Conservation (phyloP, 1,139 yeast species). For the Lodderomyces oxycetoniae region DNA sequence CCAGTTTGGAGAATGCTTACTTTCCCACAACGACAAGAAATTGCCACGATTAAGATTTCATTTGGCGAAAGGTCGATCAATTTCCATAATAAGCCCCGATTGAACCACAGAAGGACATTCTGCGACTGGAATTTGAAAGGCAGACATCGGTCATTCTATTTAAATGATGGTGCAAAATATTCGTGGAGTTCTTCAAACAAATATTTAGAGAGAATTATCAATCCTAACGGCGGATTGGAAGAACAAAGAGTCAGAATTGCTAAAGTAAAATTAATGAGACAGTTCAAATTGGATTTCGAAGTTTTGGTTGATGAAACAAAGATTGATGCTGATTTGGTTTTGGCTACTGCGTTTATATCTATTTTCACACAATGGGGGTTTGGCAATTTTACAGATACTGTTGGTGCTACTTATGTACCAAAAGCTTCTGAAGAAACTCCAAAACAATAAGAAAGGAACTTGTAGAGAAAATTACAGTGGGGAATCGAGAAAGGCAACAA, state of each 20-base stretch:
- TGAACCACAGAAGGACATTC: constrained; percentile 37
- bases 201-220: constrained; percentile 46
- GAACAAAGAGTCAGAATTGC: constrained; percentile 52
- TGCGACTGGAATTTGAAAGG: constrained; percentile 35
- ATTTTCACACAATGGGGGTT: constrained; percentile 64
- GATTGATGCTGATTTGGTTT: constrained; percentile 46
- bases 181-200: constrained; percentile 52
- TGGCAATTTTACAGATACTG: constrained; percentile 49
- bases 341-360: constrained; percentile 55
- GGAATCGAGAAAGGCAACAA: too few relatives aligned
- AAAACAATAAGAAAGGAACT: constrained; percentile 3
- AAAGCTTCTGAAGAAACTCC: too few relatives aligned
- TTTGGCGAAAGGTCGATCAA: constrained; percentile 41
- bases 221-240: constrained; percentile 53
- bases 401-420: constrained; percentile 44
- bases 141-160: constrained; percentile 37
- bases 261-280: constrained; percentile 52
- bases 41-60: constrained; percentile 51
- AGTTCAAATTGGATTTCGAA: constrained; percentile 57
- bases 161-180: constrained; percentile 48
- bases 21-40: constrained; percentile 42
- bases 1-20: constrained; percentile 51
- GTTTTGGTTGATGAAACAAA: constrained; percentile 44
- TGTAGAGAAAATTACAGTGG: too few relatives aligned
- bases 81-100: constrained; percentile 44